Base-by-base conservation (phyloP, 2,329 filamentous ascomycete species). In the Sporothrix dimorphospora region DNA sequence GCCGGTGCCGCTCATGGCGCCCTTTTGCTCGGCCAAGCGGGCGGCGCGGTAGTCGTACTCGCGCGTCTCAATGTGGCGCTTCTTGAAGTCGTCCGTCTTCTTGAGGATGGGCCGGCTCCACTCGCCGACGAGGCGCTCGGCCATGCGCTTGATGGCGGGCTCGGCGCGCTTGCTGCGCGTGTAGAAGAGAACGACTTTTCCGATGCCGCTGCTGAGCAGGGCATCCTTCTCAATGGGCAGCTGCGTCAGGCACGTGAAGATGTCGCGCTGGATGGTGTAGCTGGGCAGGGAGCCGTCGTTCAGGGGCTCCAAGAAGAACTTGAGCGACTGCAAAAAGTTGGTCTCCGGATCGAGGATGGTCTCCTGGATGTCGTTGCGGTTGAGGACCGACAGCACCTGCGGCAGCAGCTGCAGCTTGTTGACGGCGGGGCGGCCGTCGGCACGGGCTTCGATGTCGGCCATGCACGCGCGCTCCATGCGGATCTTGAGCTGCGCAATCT, bases 161-260 rank as follows among this genome's bases (percentile, higher is more conserved):
- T 98, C 93, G 0, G 94, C 92, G 76, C 93, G 91, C 84, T 94
- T 97, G 85, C 93, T 97, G 82, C 94, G 94, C 68, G 94, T 98
- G 83, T 99, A 99, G 84, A 98, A 99, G 74, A 97, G 89, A 69
- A 98, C 92, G 65, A 99, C 94, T 81, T 98, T 98, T 79, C 96
- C 96, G 75, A 99, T 96, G 24, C 95, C 94, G 77, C 93, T 97
- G 75, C 94, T 94, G 27, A 97, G 87, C 16, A 99, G 87, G 1
- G 92, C 88, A 77, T 98, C 96, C 79, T 98, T 98, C 79, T 94
- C 92, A 76, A 98, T 94, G 6, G 94, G 94, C 5, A 98, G 87
- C 77, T 90, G 91, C 21, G 87, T 88, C 49, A 99, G 86, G 30
- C 93, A 92, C 34, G 89, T 88, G 80, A 99, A 96, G 57, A 99